A percentile compares a stretch with the other conserved stretches of the same genome.
Conservation (phyloP, 768 basidiomycete genomes). For the Russula sp. region DNA sequence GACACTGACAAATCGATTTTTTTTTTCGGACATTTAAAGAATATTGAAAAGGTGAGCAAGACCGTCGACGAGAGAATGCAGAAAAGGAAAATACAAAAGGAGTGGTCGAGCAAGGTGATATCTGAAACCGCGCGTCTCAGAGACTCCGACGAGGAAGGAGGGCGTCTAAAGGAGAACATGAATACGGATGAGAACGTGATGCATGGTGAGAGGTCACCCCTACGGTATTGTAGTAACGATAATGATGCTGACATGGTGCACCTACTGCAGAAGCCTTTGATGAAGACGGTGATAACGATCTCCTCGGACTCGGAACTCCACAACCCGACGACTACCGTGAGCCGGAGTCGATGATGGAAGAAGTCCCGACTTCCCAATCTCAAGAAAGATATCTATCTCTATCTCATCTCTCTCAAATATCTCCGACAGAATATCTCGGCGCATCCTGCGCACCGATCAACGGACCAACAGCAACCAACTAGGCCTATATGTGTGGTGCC, state of each 20-base stretch:
- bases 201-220: background rate
- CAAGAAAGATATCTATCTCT: constrained; percentile 15
- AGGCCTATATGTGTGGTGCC: no score
- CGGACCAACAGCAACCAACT: background rate
- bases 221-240: background rate
- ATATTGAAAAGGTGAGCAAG: constrained; percentile 5
- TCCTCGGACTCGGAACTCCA: background rate
- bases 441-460: background rate
- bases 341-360: background rate
- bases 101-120: constrained; percentile 7
- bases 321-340: background rate
- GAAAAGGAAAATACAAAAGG: background rate
- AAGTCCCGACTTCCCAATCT: constrained; percentile 16
- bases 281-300: background rate
- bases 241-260: background rate
- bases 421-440: background rate
- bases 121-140: constrained; percentile 14
- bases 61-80: constrained; percentile 16
- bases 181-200: background rate
- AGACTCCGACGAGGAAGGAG: background rate
- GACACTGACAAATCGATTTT: background rate
- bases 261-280: background rate
- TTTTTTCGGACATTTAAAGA: background rate
- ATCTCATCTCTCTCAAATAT: background rate
- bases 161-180: background rate